Percentiles rank a stretch among this genome's conserved stretches.
phyloP scores from a whole-genome alignment of 495 filamentous ascomycete genomes.

The Hypoxylon fuscum region DNA sequence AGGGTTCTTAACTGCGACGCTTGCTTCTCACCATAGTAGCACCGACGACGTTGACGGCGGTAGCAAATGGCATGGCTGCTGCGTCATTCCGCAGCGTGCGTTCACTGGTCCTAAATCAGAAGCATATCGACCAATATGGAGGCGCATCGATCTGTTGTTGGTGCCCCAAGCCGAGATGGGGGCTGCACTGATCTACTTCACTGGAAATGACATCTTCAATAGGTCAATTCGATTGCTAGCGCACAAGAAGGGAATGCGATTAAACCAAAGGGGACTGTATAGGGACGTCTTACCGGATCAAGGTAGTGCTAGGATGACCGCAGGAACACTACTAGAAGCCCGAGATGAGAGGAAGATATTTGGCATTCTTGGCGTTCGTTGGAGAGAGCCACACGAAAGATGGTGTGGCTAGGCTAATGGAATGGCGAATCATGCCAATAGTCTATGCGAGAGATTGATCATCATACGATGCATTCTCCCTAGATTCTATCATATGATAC shows the following conservation, averaged over 20 bases:
- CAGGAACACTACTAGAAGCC: slow-evolving; percentile 78
- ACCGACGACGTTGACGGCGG: slow-evolving; percentile 45
- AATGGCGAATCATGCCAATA: not conserved
- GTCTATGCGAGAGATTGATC: too few relatives aligned
- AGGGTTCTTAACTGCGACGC: slow-evolving; percentile 65
- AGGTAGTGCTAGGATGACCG: slow-evolving; percentile 69
- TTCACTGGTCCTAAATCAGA: slow-evolving; percentile 34
- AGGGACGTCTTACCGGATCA: slow-evolving; percentile 73
- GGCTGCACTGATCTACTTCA: slow-evolving; percentile 94
- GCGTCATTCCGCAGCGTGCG: slow-evolving; percentile 61
- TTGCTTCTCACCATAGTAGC: slow-evolving; percentile 49
- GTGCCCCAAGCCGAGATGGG: slow-evolving; percentile 85
- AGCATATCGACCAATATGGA: slow-evolving; percentile 63
- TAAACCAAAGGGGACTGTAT: slow-evolving; percentile 88
- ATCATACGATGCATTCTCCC: too few relatives aligned
- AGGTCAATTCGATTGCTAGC: slow-evolving; percentile 85
- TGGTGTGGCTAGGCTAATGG: slow-evolving; percentile 65
- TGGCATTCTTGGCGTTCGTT: slow-evolving; percentile 84
- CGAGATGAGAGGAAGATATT: slow-evolving; percentile 86
- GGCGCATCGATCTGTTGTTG: slow-evolving; percentile 86
- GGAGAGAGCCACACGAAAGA: slow-evolving; percentile 82
- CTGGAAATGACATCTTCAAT: slow-evolving; percentile 97
- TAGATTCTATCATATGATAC: too few relatives aligned
- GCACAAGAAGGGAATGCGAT: slow-evolving; percentile 81
- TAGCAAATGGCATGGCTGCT: slow-evolving; percentile 92